Percentiles rank a stretch among this genome's conserved stretches.
These are phyloP conservation scores for Solanum bulbocastanum DNA, from an alignment of 257 asterid genomes.

Conservation along the genomic window DNA sequence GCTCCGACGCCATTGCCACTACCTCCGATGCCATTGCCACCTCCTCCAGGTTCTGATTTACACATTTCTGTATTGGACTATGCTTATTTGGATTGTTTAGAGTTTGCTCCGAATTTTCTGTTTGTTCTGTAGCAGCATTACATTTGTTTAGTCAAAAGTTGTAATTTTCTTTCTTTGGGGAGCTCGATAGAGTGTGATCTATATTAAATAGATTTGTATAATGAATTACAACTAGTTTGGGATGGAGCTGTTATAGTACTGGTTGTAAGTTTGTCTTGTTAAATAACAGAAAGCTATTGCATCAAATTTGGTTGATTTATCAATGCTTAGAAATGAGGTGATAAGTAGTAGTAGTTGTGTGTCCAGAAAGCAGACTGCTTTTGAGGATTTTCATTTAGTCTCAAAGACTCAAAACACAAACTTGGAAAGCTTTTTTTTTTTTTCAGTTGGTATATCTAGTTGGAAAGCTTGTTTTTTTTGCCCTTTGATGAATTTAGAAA, in stretches of 20 bases:
- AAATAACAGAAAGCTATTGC: background rate
- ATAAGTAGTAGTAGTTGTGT: background rate
- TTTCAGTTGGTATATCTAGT: background rate
- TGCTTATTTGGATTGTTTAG: background rate
- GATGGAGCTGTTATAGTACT: background rate
- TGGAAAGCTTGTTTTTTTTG: background rate
- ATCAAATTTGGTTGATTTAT: background rate
- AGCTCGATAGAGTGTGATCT: background rate
- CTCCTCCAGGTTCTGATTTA: conserved; percentile 32
- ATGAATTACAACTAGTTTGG: background rate
- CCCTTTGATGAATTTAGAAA: background rate
- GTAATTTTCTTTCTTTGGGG: background rate
- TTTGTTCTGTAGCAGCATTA: background rate
- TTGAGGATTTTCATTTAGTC: background rate
- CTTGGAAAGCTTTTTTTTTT: background rate
- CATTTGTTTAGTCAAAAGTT: background rate
- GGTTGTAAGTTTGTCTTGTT: background rate
- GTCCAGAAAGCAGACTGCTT: background rate
- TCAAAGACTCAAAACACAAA: background rate
- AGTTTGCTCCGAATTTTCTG: background rate
- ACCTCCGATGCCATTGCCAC: conserved; percentile 18
- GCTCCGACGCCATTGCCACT: conserved; percentile 20
- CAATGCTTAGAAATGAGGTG: background rate
- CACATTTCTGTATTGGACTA: background rate
- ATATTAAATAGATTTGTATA: background rate